These are phyloP conservation scores for Limonium bicolor DNA, from an alignment of 148 eudicot species.

Conservation along the genomic window DNA sequence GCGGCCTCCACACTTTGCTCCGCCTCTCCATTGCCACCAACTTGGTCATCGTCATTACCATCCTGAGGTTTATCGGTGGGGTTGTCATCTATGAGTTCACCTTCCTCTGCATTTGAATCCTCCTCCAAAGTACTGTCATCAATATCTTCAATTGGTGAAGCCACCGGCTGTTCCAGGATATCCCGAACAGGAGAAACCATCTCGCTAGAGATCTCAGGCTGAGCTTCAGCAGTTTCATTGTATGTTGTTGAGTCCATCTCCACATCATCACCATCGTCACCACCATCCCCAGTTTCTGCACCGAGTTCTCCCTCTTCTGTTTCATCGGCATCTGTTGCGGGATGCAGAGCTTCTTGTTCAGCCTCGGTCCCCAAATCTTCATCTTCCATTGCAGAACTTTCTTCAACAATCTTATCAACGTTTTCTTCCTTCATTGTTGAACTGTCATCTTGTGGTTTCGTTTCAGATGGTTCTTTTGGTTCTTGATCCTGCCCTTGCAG, in stretches of 20 bases:
- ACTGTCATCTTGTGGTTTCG: constrained; percentile 23
- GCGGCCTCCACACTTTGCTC: constrained; percentile 22
- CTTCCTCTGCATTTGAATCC: constrained; percentile 33
- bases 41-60: constrained; percentile 22
- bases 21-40: constrained; percentile 18
- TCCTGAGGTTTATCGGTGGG: constrained; percentile 19
- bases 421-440: constrained; percentile 24
- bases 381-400: constrained; percentile 18
- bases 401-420: constrained; percentile 24
- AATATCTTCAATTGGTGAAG: constrained; percentile 12
- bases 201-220: constrained; percentile 15
- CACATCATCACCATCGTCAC: constrained; percentile 37
- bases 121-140: constrained; percentile 30
- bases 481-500: constrained; percentile 29
- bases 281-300: constrained; percentile 22
- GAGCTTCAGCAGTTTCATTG: constrained; percentile 27
- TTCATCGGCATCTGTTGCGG: constrained; percentile 29
- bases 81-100: constrained; percentile 21
- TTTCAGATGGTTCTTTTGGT: constrained; percentile 14
- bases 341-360: constrained; percentile 30
- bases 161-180: constrained; percentile 16
- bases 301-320: constrained; percentile 71
- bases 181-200: constrained; percentile 24
- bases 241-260: constrained; percentile 12
- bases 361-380: constrained; percentile 20